Percentiles rank a stretch among this genome's conserved stretches.
These are phyloP conservation scores for Leptodermis oblonga DNA, from an alignment of 257 asterid genomes.

Conservation along the genomic window DNA sequence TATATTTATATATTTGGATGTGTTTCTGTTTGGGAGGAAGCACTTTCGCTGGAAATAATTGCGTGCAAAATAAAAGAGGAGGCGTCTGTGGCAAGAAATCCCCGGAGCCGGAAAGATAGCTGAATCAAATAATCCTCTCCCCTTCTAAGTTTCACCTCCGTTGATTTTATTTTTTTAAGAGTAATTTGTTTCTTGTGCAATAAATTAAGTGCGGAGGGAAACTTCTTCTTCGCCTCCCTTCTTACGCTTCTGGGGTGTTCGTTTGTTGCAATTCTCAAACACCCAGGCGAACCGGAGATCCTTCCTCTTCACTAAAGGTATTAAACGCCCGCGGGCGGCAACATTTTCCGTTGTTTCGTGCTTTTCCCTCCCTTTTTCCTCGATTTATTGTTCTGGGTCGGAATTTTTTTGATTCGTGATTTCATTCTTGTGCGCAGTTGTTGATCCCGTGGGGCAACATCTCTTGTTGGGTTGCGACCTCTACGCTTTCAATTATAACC, in stretches of 20 bases:
- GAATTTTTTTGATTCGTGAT: background rate
- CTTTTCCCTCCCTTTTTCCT: background rate
- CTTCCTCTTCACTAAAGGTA: constrained; percentile 15
- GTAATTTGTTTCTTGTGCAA: too few relatives aligned
- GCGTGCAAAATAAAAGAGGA: constrained; percentile 36
- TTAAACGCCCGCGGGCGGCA: background rate
- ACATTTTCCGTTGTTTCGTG: background rate
- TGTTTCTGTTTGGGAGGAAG: background rate
- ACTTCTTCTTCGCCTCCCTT: constrained; percentile 23
- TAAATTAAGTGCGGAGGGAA: background rate
- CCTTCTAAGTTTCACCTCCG: constrained; percentile 35
- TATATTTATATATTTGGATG: background rate
- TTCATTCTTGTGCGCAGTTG: background rate
- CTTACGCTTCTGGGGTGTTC: constrained; percentile 26
- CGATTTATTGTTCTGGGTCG: background rate
- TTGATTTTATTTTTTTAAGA: background rate
- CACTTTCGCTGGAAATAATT: constrained; percentile 3
- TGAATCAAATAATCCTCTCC: constrained; percentile 10
- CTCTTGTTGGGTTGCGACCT: background rate
- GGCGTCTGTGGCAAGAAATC: constrained; percentile 69
- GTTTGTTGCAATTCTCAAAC: constrained; percentile 6
- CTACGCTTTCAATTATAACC: background rate
- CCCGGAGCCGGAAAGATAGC: constrained; percentile 13
- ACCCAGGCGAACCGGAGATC: constrained; percentile 17
- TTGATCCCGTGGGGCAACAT: constrained; percentile 5